Evolutionary conservation across 257 asterid species (phyloP), one percentile per base, ranked within the genome.

Genomic region (Primulina tabacum): DNA sequence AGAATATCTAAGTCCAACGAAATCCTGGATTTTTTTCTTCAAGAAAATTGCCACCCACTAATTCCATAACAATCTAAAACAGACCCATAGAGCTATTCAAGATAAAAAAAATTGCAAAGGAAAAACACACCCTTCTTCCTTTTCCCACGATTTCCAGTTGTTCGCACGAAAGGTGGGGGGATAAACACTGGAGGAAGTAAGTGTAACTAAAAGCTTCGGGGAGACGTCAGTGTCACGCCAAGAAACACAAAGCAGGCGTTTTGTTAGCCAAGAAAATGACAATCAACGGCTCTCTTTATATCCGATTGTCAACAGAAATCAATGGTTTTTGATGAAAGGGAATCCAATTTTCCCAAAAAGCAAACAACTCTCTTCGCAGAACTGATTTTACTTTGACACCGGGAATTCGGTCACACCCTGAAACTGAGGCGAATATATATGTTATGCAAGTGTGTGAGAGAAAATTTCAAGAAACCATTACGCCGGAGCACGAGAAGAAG

Each of bases 181-280:
- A 40, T 43, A 64, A 52, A 37, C 4, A 64, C 55, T 21, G 17
- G 28, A 37, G 50, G 68, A 64, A 64, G 68, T 8, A 64, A 63
- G 24, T 28, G 6, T 37, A n/a, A 1, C 10, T 18, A 64, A 20
- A 47, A 65, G 30, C 28, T 20, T n/a, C 30, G 28, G 58, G 69
- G 30, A 18, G 68, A 64, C 68, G 53, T 64, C 37, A 5, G 56
- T 34, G 3, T 64, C 20, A 37, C 68, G 56, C 50, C 55, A 64
- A 64, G 68, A 64, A 64, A 64, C 50, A 47, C 55, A 11, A 35
- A 37, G 69, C 47, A 65, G 17, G 34, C 14, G 56, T 1, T 64
- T 18, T 20, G 53, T 5, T 20, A 35, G 55, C 56, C 68, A 14
- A 37, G 56, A 64, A 64, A 37, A 37, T 37, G 68, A 11, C 20